Base-by-base conservation (phyloP, 495 filamentous ascomycete species). In the Xylaria scruposa region DNA sequence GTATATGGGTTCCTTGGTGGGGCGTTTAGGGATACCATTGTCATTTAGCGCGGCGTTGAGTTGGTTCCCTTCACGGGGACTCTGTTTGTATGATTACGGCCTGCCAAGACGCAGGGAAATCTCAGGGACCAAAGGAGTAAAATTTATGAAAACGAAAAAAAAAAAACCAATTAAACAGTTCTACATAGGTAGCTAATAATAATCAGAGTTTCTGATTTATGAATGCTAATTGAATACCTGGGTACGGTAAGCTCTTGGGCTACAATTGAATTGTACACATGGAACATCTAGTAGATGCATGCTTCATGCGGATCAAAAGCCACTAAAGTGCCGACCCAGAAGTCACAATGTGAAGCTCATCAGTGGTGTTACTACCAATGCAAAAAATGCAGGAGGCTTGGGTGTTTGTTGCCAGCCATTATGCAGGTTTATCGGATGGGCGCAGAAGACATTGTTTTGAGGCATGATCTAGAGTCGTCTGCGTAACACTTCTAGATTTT, bases 41-140 rank as follows among this genome's bases (percentile, higher is more conserved):
- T 76, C 46, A 74, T 78, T 76, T 69, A 78, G 72, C 72, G 73
- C 47, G 78, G 78, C 78, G 78, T 80, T 80, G 59, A 74, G 73
- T 69, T 72, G 38, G 49, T 65, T 73, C 62, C 71, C 13, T 64
- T 62, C 64, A 65, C 72, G 51, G 53, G 63, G 62, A 71, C 29
- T 56, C 54, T 51, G 70, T 60, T 61, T 68, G 7, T 68, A 72
- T 70, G 64, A 53, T 67, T 74, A 62, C 64, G 21, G 38, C 21
- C 58, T 65, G 21, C 53, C 21, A 65, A 60, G 53, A 49, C 58
- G 29, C 36, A 51, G 19, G 42, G 38, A 29, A 10, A 29, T 26
- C 3, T 31, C 8, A 13, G 15, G 19, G 58, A 68, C 12, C 3
- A 24, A 69, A 49, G 29, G 10, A 70, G 58, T 51, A 42, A 70